Base-by-base conservation (phyloP, 139 green algal species). In the Raphidocelis subcapitata region DNA sequence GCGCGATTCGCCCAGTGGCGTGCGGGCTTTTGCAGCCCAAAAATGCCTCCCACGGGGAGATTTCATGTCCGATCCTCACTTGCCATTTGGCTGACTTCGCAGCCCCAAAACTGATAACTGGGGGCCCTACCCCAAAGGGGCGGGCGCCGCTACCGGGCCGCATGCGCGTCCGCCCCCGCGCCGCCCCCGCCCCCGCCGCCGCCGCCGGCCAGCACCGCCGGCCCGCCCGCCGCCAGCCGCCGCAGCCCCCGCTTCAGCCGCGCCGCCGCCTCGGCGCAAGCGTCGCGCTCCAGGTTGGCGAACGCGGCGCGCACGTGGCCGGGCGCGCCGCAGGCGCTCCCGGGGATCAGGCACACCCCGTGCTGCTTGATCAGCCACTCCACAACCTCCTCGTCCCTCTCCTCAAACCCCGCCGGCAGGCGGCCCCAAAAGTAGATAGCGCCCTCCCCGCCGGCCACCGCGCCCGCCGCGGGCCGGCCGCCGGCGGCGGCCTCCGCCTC, bases 341-440 rank as follows among this genome's bases (percentile, higher is more conserved):
- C 94, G 0, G 93, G 91, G 26, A 98, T 95, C 20, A 97, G 51
- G 73, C 90, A 95, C n/a, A 99, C 90, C 28, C 86, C 84, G 83
- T 95, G 84, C 63, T 89, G 63, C 36, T 81, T 76, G 5, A 97
- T 89, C 59, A 98, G 82, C 88, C 90, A 97, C 37, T 86, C 77
- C 26, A 97, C 92, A 29, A 96, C 89, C 5, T 64, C 72, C 65
- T 88, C 78, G 66, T 95, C 93, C 35, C 94, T 84, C 24, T 20
- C 76, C 77, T 59, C 62, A 26, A 44, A 61, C 10, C 35, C 41
- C 2, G 63, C 61, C 41, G 94, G 94, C 64, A 98, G 86, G 67
- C 82, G 85, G 0, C 84, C 91, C 81, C 84, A 97, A 1, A 96
- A 71, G 78, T 98, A 99, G 74, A 99, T 98, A 14, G 93, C 95